phyloP scores from a whole-genome alignment of 306 rosid species.

The Acacia melanoxylon region DNA sequence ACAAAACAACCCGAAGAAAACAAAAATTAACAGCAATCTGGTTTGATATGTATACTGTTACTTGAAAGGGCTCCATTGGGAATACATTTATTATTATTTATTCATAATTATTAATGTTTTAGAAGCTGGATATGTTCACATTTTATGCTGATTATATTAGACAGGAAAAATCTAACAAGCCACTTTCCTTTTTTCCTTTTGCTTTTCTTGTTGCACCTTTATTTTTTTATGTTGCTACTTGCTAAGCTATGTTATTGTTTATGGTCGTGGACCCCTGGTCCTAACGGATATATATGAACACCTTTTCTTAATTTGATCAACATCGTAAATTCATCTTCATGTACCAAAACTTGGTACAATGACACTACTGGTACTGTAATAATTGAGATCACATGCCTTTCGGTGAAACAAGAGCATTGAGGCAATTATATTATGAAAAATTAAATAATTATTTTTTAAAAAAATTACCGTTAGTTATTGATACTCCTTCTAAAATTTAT shows the following conservation, averaged over 20 bases:
- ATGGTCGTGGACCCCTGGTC: background rate
- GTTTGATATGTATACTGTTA: background rate
- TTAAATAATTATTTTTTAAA: too few relatives aligned
- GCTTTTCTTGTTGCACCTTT: background rate
- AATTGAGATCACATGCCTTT: background rate
- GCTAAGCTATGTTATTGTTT: background rate
- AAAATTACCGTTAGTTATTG: too few relatives aligned
- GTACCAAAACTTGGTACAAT: background rate
- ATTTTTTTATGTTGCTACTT: conserved; percentile 9
- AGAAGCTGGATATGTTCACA: background rate
- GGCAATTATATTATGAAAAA: background rate
- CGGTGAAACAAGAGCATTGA: background rate
- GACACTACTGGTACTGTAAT: background rate
- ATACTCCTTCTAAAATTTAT: too few relatives aligned
- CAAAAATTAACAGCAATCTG: background rate
- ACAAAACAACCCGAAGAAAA: background rate
- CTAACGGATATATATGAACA: background rate
- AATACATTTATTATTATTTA: too few relatives aligned
- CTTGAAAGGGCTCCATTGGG: too few relatives aligned
- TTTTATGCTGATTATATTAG: background rate
- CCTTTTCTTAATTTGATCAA: conserved; percentile 28
- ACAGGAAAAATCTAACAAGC: background rate
- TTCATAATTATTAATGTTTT: too few relatives aligned
- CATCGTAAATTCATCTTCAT: background rate
- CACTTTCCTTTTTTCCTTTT: background rate